A percentile compares a stretch with the other conserved stretches of the same genome.
These are phyloP conservation scores for Aspergillus homomorphus DNA, from an alignment of 495 filamentous ascomycete species.

Conservation along the genomic window DNA sequence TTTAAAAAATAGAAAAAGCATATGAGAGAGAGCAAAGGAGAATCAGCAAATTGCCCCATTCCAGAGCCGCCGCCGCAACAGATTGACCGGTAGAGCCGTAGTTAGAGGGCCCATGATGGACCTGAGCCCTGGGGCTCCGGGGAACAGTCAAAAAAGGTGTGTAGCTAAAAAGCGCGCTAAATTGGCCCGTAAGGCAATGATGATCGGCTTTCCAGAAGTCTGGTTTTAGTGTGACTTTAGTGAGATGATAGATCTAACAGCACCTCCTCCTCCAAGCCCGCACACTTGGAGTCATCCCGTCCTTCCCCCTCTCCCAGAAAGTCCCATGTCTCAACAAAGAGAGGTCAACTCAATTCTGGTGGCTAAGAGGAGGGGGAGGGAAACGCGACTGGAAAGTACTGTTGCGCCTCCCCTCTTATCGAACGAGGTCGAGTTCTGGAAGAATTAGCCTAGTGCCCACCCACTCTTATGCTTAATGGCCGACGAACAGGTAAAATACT, in stretches of 20 bases:
- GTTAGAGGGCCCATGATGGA: constrained; percentile 13
- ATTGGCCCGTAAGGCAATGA: constrained; percentile 35
- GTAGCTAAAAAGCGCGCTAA: constrained; percentile 34
- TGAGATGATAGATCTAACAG: constrained; percentile 48
- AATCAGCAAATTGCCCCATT: constrained; percentile 15
- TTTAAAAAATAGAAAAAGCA: constrained; percentile 2
- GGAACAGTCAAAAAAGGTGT: constrained; percentile 32
- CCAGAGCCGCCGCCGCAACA: constrained; percentile 27
- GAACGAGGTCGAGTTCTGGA: constrained; percentile 11
- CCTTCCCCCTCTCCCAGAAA: neutral
- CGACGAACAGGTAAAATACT: constrained; percentile 9
- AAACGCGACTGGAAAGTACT: neutral
- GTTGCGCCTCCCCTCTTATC: neutral
- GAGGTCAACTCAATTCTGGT: neutral
- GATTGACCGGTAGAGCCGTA: constrained; percentile 32
- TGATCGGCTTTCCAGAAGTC: constrained; percentile 39
- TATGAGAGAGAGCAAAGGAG: constrained; percentile 8
- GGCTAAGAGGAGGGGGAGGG: neutral
- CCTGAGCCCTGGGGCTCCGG: constrained; percentile 40
- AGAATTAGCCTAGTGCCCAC: neutral
- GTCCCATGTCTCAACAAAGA: neutral
- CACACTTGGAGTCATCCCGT: constrained; percentile 7
- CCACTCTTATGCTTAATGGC: neutral
- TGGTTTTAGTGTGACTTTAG: constrained; percentile 43
- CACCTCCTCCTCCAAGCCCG: constrained; percentile 16